Percentiles rank a stretch among this genome's conserved stretches.
Evolutionary conservation across 164 flowering plant species (phyloP).

Genomic region (Magnolia sinica): DNA sequence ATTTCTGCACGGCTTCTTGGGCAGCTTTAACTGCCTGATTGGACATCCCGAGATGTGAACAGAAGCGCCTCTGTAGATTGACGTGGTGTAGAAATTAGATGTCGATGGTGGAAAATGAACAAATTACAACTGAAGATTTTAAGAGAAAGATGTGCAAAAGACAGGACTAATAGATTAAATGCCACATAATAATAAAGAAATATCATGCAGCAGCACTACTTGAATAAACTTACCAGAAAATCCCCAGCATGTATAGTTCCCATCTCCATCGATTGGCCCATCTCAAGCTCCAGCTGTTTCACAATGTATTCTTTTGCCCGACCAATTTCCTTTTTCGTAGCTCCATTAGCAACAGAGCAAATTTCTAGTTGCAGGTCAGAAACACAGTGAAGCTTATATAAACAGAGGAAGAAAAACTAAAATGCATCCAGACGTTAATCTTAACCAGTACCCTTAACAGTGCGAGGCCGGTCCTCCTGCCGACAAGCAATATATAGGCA

Average conservation of each 20-base stretch:
- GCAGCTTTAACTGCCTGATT: conserved; percentile 47
- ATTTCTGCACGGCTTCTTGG: conserved; percentile 44
- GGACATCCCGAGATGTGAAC: conserved; percentile 41
- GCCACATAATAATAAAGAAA: not conserved
- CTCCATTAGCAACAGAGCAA: conserved; percentile 46
- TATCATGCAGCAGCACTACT: not conserved
- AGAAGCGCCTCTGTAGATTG: conserved; percentile 34
- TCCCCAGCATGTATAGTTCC: conserved; percentile 47
- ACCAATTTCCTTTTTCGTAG: conserved; percentile 46
- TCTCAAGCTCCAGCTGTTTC: conserved; percentile 37
- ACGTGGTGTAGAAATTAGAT: not conserved
- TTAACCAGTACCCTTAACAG: conserved; percentile 64
- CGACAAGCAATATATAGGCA: conserved; percentile 77
- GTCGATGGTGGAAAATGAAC: not conserved
- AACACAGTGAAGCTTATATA: conserved; percentile 10
- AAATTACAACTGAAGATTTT: not conserved
- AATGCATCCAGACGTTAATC: conserved; percentile 16
- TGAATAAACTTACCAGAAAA: conserved; percentile 33
- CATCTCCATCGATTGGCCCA: conserved; percentile 50
- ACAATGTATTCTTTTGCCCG: conserved; percentile 39
- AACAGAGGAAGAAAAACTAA: conserved; percentile 9
- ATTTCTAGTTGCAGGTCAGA: conserved; percentile 34
- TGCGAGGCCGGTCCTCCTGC: conserved; percentile 74
- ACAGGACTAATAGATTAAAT: not conserved
- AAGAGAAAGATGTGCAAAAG: not conserved